Base-by-base conservation (phyloP, 2,329 filamentous ascomycete species). In the Scytalidium lignicola region DNA sequence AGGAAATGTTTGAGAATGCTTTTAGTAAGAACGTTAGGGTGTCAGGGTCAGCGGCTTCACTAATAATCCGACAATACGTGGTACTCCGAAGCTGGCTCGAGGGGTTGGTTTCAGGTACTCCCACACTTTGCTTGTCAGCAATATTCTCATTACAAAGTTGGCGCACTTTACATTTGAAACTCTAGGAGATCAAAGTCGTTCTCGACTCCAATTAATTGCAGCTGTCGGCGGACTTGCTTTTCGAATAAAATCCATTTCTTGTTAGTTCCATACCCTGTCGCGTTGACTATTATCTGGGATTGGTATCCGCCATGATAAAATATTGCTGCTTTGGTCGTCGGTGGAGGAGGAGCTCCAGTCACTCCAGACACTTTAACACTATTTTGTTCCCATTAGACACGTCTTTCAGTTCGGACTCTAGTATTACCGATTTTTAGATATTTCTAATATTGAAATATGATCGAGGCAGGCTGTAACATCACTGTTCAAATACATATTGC, bases 401-500 rank as follows among this genome's bases (percentile, higher is more conserved):
- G 26, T 28, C 26, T 13, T 28, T 13, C 7, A 13, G 26, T 7
- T 13, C 13, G 26, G 7, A 13, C 26, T 28, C 7, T 13, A 13
- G 26, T 13, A 7, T 28, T 28, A 28, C 26, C 26, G 7, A 28
- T 28, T 28, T 28, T 13, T 28, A 28, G 26, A 7, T 28, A 28
- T 13, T 28, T 28, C 26, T 7, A 28, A 7, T 7, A 28, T 28
- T 28, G 26, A 28, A 28, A 80, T 63, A 22, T 72, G 65, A 43
- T 71, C 64, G n/a, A 82, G 64, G 17, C 78, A 59, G 0, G 78
- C 78, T 0, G 73, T 79, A 26, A 80, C 78, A 53, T 81, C 78
- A 0, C 72, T 74, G 62, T 80, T 80, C 67, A 71, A 77, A 58
- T 82, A 82, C 67, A 71, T 74, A 0, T 73, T 74, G 4, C 76